phyloP scores from a whole-genome alignment of 73 alveolate genomes.

The Diophrys appendiculata region DNA sequence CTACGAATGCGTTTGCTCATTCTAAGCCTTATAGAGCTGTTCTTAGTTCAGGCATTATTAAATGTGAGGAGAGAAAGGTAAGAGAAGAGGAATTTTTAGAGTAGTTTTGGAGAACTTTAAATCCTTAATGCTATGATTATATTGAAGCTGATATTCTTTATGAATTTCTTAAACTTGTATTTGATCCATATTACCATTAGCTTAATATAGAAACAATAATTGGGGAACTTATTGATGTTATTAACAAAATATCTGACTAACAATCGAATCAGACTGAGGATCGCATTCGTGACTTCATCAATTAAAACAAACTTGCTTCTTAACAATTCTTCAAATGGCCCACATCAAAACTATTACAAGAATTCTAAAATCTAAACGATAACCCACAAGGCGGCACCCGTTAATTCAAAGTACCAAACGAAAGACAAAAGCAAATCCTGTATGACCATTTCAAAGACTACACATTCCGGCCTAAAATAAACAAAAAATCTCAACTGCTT shows the following conservation, averaged over 20 bases:
- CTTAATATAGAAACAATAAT: constrained; percentile 7
- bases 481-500: neutral
- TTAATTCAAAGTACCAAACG: constrained; percentile 13
- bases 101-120: neutral
- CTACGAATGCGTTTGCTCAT: neutral
- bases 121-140: constrained; percentile 4
- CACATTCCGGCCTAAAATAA: constrained; percentile 27
- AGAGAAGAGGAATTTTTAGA: neutral
- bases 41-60: neutral
- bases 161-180: constrained; percentile 27
- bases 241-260: neutral
- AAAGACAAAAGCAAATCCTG: constrained; percentile 10
- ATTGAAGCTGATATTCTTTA: constrained; percentile 20
- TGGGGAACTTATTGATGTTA: constrained; percentile 15
- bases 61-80: constrained; percentile 8
- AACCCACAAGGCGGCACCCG: constrained; percentile 12
- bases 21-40: neutral
- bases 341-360: neutral
- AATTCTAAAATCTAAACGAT: constrained; percentile 15
- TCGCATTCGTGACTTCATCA: neutral
- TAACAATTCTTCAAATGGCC: too few species aligned
- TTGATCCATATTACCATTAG: constrained; percentile 26
- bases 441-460: constrained; percentile 28
- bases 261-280: neutral
- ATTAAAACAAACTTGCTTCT: neutral